These are phyloP conservation scores for Thalassia testudinum DNA, from an alignment of 116 monocot genomes.

Conservation along the genomic window DNA sequence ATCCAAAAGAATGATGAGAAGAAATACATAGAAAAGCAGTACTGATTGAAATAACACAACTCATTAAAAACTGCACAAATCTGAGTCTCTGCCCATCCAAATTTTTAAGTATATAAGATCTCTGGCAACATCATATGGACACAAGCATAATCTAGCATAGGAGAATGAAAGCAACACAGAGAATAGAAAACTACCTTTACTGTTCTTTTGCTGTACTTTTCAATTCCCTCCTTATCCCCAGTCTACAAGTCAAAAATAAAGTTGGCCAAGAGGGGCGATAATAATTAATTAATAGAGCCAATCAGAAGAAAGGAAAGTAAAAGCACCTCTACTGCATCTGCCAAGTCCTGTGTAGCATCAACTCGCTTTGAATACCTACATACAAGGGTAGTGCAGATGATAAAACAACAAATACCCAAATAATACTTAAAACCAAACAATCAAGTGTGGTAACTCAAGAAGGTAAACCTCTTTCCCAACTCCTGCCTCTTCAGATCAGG, in stretches of 20 bases:
- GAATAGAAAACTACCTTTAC: constrained; percentile 50
- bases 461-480: constrained; percentile 67
- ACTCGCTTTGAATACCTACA: constrained; percentile 74
- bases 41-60: too few species aligned
- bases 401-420: too few species aligned
- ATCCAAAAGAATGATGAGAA: not conserved
- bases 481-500: constrained; percentile 98
- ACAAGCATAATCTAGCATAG: not conserved
- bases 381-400: too few species aligned
- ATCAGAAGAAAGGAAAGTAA: not conserved
- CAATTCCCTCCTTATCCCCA: constrained; percentile 82
- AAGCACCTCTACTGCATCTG: constrained; percentile 68
- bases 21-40: not conserved
- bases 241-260: constrained; percentile 28
- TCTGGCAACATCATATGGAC: too few species aligned
- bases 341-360: constrained; percentile 82
- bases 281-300: not conserved
- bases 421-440: not conserved
- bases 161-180: not conserved
- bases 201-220: constrained; percentile 96
- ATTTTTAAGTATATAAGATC: too few species aligned
- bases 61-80: too few species aligned
- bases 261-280: not conserved
- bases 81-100: too few species aligned
- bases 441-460: not conserved